These are phyloP conservation scores for Fusarium temperatum DNA, from an alignment of 2,329 filamentous ascomycete species.

Conservation along the genomic window DNA sequence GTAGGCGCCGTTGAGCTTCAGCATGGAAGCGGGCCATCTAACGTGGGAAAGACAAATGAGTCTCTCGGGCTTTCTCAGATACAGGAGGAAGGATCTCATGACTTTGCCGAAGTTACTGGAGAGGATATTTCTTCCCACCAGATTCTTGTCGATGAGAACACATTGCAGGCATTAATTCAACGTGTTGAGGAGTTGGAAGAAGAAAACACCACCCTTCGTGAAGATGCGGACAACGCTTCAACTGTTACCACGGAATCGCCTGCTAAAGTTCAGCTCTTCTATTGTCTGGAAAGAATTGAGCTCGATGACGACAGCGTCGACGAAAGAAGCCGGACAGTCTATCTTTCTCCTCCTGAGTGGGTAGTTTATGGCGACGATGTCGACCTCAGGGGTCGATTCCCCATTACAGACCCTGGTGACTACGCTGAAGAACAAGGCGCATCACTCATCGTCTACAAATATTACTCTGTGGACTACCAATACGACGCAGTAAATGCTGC, in stretches of 20 bases:
- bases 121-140: neutral
- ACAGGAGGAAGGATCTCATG: neutral
- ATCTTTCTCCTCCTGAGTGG: conserved; percentile 3
- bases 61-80: neutral
- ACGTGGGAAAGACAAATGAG: neutral
- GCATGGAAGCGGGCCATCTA: neutral
- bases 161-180: neutral
- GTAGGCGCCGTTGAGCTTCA: neutral
- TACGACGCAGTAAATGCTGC: neutral
- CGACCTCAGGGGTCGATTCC: neutral
- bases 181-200: neutral
- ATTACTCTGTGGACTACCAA: neutral
- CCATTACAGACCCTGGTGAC: neutral
- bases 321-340: neutral
- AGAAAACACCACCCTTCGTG: neutral
- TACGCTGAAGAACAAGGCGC: neutral
- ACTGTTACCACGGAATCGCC: neutral
- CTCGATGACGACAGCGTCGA: fast-evolving
- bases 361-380: neutral
- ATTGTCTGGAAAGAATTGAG: neutral
- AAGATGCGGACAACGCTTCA: neutral
- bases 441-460: neutral
- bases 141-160: neutral
- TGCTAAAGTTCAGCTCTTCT: neutral
- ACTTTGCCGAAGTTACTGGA: fast-evolving